Evolutionary conservation across 78 protist genomes (phyloP).

Genomic region (Chrysochromulina tobinii): DNA sequence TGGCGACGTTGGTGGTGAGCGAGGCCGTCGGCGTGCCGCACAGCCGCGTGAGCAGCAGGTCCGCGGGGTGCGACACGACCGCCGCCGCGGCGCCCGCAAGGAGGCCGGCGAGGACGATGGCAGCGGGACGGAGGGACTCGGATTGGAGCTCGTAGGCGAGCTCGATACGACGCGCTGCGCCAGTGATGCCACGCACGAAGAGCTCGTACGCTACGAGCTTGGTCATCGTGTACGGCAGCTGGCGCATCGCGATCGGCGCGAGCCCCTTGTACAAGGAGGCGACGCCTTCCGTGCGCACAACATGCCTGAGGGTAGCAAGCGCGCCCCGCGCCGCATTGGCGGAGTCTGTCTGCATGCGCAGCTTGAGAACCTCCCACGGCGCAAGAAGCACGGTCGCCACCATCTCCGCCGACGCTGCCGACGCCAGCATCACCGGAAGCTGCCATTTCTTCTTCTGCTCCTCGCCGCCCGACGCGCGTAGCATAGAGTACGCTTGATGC

Average conservation of each 20-base stretch:
- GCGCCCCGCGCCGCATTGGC: background rate
- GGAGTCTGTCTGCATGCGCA: background rate
- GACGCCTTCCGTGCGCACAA: background rate
- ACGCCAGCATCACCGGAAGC: background rate
- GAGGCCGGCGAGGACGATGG: background rate
- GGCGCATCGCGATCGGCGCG: background rate
- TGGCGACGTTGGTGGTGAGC: background rate
- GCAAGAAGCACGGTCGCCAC: background rate
- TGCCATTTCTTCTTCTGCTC: too few relatives aligned
- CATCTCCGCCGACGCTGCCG: background rate
- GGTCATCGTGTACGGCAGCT: background rate
- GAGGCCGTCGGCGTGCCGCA: background rate
- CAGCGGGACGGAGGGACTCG: background rate
- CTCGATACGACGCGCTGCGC: background rate
- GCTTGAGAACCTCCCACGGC: background rate
- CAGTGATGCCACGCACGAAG: background rate
- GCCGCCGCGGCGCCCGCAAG: background rate
- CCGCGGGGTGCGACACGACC: slow-evolving; percentile 17
- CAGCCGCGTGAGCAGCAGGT: background rate
- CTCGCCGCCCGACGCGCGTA: background rate
- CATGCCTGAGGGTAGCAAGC: background rate
- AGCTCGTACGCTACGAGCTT: background rate
- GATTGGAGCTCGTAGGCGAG: background rate
- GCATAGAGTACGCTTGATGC: background rate
- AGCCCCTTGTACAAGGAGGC: background rate